These are phyloP conservation scores for Saururus chinensis DNA, from an alignment of 164 flowering plant genomes.

Conservation along the genomic window DNA sequence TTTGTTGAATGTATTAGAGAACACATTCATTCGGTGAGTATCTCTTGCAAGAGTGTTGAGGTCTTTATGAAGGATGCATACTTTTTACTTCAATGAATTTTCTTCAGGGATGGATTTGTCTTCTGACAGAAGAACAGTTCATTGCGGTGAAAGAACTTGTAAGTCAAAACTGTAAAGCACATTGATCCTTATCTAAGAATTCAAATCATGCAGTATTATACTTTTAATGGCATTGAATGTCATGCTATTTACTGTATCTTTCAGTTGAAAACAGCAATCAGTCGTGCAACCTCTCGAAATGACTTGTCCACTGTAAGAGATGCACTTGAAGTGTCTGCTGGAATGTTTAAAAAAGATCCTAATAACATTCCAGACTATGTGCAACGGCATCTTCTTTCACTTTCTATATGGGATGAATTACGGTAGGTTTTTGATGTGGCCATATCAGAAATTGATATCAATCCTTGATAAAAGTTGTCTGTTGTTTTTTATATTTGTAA, in stretches of 20 bases:
- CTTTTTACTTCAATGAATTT: neutral
- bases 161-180: conserved; percentile 1
- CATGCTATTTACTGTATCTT: neutral
- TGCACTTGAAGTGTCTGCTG: conserved; percentile 98
- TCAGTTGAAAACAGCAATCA: conserved; percentile 92
- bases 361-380: conserved; percentile 83
- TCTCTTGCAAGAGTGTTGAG: neutral
- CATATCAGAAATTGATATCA: neutral
- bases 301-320: conserved; percentile 84
- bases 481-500: no score
- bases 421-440: conserved; percentile 34
- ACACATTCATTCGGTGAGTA: conserved; percentile 81
- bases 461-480: neutral
- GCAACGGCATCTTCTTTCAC: conserved; percentile 83
- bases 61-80: conserved; percentile 9
- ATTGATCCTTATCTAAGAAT: neutral
- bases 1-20: conserved; percentile 98
- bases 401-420: conserved; percentile 91
- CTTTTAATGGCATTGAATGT: neutral
- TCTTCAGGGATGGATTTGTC: conserved; percentile 84
- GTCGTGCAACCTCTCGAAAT: conserved; percentile 87
- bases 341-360: conserved; percentile 78
- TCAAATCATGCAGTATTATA: no score
- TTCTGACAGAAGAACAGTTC: conserved; percentile 91
- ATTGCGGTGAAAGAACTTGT: conserved; percentile 99